Evolutionary conservation across 2,329 filamentous ascomycete species (phyloP), one percentile per base, ranked within the genome.

Genomic region (Trichoderma sp.): DNA sequence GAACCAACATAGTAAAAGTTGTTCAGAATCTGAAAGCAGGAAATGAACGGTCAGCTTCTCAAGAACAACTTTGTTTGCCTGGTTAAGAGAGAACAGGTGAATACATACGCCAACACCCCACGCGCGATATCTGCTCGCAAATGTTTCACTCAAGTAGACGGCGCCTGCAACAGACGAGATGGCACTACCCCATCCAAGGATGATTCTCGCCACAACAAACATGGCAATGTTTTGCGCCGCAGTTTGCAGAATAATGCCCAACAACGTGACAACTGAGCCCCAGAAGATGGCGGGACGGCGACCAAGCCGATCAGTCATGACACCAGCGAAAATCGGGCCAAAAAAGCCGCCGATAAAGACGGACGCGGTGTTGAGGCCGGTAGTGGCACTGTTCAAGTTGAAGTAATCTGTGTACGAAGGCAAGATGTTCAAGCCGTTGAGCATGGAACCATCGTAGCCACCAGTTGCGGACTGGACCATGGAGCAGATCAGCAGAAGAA

Each of bases 391-490:
- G n/a, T 82, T 90, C 8, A 91, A 85, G 4, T 85, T 78, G 81
- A 91, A 91, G 79, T 91, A 91, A 50, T 89, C 84, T 0, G 84
- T 86, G 79, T 91, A 91, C 0, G 85, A 86, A 0, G 89, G 88
- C 18, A 91, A 80, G 75, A 91, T 90, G 75, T 90, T 89, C 29
- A 91, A 84, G 0, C 88, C 88, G 76, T 90, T 90, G 81, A 90
- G 83, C 83, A 90, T 88, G 3, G 87, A 89, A 2, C 85, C 85
- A 75, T 89, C 87, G 71, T 87, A 87, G 29, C 85, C 83, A 35
- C 75, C 73, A 1, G 75, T 76, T 11, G 75, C 77, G 7, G 86
- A 87, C 74, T 87, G 85, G 6, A 86, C 85, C 62, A 85, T 83
- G 24, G 86, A 86, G 78, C 85, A 87, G 21, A 87, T 64, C 29